Evolutionary conservation across 1,284 basidiomycete species (phyloP).

Genomic region (Calocybe gambosa): DNA sequence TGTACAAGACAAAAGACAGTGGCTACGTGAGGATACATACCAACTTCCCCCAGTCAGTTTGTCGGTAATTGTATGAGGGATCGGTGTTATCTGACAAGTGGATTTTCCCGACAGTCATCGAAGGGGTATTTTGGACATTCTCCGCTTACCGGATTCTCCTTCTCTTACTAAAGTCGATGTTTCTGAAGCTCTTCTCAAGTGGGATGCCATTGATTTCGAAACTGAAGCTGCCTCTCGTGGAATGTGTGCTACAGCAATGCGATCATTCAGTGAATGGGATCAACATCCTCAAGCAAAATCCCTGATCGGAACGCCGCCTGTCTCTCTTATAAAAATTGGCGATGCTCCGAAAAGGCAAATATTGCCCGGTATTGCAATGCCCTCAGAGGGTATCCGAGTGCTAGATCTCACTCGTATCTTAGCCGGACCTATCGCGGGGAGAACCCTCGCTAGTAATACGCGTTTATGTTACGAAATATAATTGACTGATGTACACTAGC

Average conservation of each 20-base stretch:
- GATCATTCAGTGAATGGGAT: conserved; percentile 49
- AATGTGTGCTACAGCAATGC: conserved; percentile 50
- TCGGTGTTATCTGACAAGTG: neutral
- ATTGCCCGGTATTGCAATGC: conserved; percentile 18
- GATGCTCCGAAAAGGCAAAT: conserved; percentile 37
- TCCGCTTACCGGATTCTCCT: conserved; percentile 31
- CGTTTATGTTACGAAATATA: neutral
- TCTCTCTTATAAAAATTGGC: conserved; percentile 40
- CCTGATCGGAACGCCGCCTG: conserved; percentile 32
- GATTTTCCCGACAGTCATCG: conserved; percentile 36
- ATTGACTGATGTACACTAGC: conserved; percentile 25
- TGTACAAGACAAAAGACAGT: conserved; percentile 47
- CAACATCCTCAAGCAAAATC: conserved; percentile 41
- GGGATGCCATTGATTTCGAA: conserved; percentile 49
- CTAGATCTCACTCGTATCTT: conserved; percentile 56
- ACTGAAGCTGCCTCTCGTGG: conserved; percentile 36
- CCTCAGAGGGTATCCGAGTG: conserved; percentile 46
- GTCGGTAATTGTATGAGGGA: neutral
- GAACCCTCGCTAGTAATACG: conserved; percentile 46
- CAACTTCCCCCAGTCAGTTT: conserved; percentile 56
- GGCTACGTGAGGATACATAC: conserved; percentile 53
- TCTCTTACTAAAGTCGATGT: conserved; percentile 32
- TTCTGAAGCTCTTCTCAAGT: conserved; percentile 32
- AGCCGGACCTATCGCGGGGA: conserved; percentile 51
- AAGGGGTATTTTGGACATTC: conserved; percentile 38